A percentile compares a stretch with the other conserved stretches of the same genome.
These are phyloP conservation scores for Pseudognaphalium luteoalbum DNA, from an alignment of 129 eudicot species.

Conservation along the genomic window DNA sequence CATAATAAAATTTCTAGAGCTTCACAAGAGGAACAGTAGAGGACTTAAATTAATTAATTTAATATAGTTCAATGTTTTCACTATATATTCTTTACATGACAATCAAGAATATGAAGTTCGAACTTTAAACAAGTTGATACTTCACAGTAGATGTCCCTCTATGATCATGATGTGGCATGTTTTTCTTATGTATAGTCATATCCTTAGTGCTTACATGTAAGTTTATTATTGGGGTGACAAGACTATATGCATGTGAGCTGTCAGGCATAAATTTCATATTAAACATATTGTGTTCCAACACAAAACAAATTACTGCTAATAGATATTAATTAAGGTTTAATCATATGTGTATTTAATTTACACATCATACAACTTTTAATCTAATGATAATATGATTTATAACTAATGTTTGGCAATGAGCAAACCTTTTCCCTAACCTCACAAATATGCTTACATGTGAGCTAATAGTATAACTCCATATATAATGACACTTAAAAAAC, in stretches of 20 bases:
- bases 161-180: constrained; percentile 21
- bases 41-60: constrained; percentile 24
- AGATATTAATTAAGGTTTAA: background rate
- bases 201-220: constrained; percentile 16
- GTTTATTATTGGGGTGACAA: constrained; percentile 22
- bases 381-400: background rate
- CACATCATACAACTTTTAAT: background rate
- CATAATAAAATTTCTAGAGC: constrained; percentile 18
- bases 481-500: background rate
- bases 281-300: background rate
- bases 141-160: constrained; percentile 20
- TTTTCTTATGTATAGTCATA: constrained; percentile 13
- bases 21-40: constrained; percentile 40
- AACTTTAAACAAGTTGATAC: background rate
- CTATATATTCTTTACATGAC: constrained; percentile 13
- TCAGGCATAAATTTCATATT: constrained; percentile 1
- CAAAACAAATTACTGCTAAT: too few species aligned
- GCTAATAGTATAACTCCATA: background rate
- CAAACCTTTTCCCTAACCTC: background rate
- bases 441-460: background rate
- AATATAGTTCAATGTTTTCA: constrained; percentile 7
- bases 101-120: constrained; percentile 3
- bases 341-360: too few species aligned
- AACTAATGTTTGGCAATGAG: background rate
- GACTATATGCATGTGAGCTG: constrained; percentile 28